Base-by-base conservation (phyloP, 768 basidiomycete species). In the Paxillus involutus region DNA sequence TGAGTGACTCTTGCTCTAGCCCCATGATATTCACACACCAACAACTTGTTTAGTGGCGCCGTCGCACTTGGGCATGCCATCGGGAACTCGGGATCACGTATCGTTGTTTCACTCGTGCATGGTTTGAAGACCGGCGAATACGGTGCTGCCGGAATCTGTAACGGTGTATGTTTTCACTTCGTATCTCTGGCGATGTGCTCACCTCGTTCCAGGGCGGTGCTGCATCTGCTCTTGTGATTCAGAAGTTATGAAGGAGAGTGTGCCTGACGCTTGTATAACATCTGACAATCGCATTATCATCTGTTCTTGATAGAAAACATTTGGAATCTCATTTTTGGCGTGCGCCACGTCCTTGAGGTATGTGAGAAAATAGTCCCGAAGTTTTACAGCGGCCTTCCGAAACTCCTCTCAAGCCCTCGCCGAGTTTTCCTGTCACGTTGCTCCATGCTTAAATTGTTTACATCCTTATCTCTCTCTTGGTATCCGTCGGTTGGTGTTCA, bases 51-150 rank as follows among this genome's bases (percentile, higher is more conserved):
- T 63, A 96, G 95, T 71, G 96, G 96, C 72, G 96, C 93, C 47
- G 96, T 98, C 59, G 91, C 96, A 50, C 86, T 98, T 46, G 95
- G 95, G 32, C 89, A 98, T 70, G 93, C 96, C 42, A 93, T 98
- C 67, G 96, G 96, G 55, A 98, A 92, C 73, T 97, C 94, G 37
- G 96, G 96, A 17, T 83, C 91, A 44, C 88, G 96, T 47, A 98
- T 98, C 73, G 80, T 98, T 46, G 95, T 98, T 26, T 91, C 96
- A 6, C 82, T 98, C 17, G 78, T 92, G 4, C 94, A 98, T 68
- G 84, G 88, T n/a, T 83, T 98, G 60, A 87, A 96, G 78, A 71
- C 86, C 3, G 95, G 95, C 37, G 80, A 98, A 75, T 97, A 95
- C 64, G 96, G 95, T 61, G 93, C 91, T 51, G 96, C 95, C 37